Evolutionary conservation across 805 yeast species (phyloP), one percentile per base, ranked within the genome.

Genomic region (Isabelozyma pseudorhagii): DNA sequence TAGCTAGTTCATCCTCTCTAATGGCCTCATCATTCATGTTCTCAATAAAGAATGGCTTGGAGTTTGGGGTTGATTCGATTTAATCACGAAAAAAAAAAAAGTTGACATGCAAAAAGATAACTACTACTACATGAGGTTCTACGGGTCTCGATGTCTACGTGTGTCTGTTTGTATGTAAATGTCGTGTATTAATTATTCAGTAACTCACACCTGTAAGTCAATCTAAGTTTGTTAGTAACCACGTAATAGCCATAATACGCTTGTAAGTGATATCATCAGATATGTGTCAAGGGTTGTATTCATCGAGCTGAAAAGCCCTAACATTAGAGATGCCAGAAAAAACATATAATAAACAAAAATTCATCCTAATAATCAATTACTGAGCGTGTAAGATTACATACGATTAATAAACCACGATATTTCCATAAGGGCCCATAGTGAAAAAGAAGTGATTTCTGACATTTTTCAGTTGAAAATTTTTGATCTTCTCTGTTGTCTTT

Each of bases 261-360:
- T 42, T 25, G 59, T 53, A 40, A 27, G 56, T 43, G 50, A 58
- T 40, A 50, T 47, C 45, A 70, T 83, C 87, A 82, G 87, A 81
- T 78, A 72, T 61, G 73, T 71, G 87, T 83, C 87, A 82, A 80
- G 62, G 72, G 79, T 82, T 84, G 83, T 78, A 86, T 79, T 86
- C 92, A 86, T 84, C 78, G 91, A 83, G 79, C 84, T 75, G 78
- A 72, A 70, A 74, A 78, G 83, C 81, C 75, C 91, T 86, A 85
- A 84, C 88, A 85, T 85, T 86, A 86, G 91, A 86, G 92, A 86
- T 86, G 92, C 92, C 92, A 86, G 92, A 86, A 85, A 85, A 83
- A 83, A 84, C 79, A 74, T 71, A 69, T 59, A 46, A 54, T 49
- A 55, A 58, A 54, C 58, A 68, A 62, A 59, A 52, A 57, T 64